Percentiles rank a stretch among this genome's conserved stretches.
Conservation (phyloP, 257 asterid genomes). For the Fraxinus excelsior region DNA sequence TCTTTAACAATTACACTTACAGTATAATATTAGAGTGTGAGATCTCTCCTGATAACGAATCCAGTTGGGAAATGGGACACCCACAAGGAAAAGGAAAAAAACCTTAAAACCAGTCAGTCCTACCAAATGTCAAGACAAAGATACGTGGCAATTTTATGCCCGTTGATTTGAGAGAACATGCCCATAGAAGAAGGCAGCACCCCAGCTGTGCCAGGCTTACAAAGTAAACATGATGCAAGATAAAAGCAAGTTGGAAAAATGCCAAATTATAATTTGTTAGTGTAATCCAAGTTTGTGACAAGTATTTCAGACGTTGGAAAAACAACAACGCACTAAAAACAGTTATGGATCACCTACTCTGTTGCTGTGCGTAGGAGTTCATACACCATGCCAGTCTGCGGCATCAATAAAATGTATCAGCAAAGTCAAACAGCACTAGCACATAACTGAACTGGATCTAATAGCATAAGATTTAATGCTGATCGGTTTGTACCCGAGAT, state of each 20-base stretch:
- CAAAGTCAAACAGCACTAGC: constrained; percentile 26
- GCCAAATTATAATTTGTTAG: constrained; percentile 11
- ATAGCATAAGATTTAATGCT: constrained; percentile 13
- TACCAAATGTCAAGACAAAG: not conserved
- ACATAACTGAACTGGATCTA: constrained; percentile 4
- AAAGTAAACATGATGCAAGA: constrained; percentile 13
- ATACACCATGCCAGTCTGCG: constrained; percentile 97
- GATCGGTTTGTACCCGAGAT: constrained; percentile 10
- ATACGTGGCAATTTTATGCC: not conserved
- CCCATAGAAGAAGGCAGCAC: not conserved
- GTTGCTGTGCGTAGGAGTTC: constrained; percentile 96
- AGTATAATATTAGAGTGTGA: not conserved
- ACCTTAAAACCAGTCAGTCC: not conserved
- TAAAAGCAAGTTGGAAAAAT: constrained; percentile 20
- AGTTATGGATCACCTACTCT: constrained; percentile 58
- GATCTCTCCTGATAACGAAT: not conserved
- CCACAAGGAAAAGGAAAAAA: not conserved
- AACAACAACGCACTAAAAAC: constrained; percentile 19
- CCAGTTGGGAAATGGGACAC: not conserved
- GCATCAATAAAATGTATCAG: constrained; percentile 29
- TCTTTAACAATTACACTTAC: constrained; percentile 12
- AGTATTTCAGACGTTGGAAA: constrained; percentile 11
- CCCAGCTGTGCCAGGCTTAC: not conserved
- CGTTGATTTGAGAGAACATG: constrained; percentile 1
- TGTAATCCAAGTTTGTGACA: not conserved